These are phyloP conservation scores for Pythium insidiosum DNA, from an alignment of 352 stramenopile genomes.

Conservation along the genomic window DNA sequence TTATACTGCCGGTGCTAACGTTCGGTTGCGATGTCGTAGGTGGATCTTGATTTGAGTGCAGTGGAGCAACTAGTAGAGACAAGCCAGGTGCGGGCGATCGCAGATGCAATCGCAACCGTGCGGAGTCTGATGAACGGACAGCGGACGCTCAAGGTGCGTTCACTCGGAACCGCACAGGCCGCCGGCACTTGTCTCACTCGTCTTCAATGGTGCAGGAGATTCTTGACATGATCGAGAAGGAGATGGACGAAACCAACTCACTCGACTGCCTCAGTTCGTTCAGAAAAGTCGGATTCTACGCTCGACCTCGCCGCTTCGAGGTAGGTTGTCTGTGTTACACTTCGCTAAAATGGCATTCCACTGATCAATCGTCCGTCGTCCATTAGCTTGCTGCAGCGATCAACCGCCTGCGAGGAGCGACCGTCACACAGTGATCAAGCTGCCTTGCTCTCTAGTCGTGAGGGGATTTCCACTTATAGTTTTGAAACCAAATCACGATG, in stretches of 20 bases:
- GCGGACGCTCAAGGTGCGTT: constrained; percentile 33
- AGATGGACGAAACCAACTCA: constrained; percentile 53
- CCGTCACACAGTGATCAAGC: constrained; percentile 47
- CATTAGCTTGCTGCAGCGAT: constrained; percentile 82
- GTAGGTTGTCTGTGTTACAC: constrained; percentile 13
- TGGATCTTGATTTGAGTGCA: constrained; percentile 76
- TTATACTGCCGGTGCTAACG: no score
- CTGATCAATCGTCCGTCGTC: no score
- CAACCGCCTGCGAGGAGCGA: constrained; percentile 75
- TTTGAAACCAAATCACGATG: no score
- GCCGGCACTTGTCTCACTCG: neutral
- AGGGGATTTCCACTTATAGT: no score
- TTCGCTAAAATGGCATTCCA: neutral
- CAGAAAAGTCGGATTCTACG: constrained; percentile 66
- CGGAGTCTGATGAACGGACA: constrained; percentile 57
- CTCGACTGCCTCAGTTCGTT: constrained; percentile 50
- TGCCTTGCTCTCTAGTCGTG: neutral
- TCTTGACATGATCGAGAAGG: constrained; percentile 48
- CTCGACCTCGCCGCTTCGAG: constrained; percentile 76
- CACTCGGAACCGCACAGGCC: neutral
- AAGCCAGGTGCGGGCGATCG: constrained; percentile 81
- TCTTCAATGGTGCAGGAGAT: constrained; percentile 32
- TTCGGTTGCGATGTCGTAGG: no score
- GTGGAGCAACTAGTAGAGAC: constrained; percentile 88
- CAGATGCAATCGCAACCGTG: constrained; percentile 49